phyloP scores from a whole-genome alignment of 768 basidiomycete genomes.

The Pholiota conissans region DNA sequence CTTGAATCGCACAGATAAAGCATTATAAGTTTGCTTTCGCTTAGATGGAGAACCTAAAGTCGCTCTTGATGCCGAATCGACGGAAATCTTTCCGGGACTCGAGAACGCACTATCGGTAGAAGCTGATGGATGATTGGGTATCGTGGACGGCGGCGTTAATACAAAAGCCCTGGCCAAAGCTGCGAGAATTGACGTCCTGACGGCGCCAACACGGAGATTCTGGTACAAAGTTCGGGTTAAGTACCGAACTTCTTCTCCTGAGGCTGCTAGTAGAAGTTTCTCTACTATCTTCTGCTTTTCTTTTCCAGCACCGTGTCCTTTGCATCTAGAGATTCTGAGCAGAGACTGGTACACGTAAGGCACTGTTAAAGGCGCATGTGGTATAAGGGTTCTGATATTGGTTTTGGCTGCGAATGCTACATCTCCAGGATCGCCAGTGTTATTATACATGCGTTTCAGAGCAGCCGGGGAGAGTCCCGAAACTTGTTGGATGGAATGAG shows the following conservation, averaged over 20 bases:
- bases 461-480: constrained; percentile 63
- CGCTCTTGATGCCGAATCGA: constrained; percentile 16
- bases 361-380: constrained; percentile 68
- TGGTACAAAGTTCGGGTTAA: constrained; percentile 72
- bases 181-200: constrained; percentile 77
- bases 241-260: constrained; percentile 87
- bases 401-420: constrained; percentile 85
- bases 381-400: constrained; percentile 69
- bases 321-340: constrained; percentile 63
- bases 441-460: constrained; percentile 65
- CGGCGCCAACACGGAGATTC: constrained; percentile 86
- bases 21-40: not conserved
- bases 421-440: constrained; percentile 83
- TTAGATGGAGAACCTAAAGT: not conserved
- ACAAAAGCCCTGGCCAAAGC: constrained; percentile 80
- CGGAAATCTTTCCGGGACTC: constrained; percentile 33
- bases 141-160: constrained; percentile 45
- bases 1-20: constrained; percentile 30
- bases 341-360: constrained; percentile 67
- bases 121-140: constrained; percentile 19
- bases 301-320: constrained; percentile 74
- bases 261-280: constrained; percentile 78
- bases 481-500: constrained; percentile 68
- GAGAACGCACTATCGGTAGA: constrained; percentile 15
- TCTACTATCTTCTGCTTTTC: constrained; percentile 79